Evolutionary conservation across 148 eudicot species (phyloP).

Genomic region (Fagopyrum homotropicum): DNA sequence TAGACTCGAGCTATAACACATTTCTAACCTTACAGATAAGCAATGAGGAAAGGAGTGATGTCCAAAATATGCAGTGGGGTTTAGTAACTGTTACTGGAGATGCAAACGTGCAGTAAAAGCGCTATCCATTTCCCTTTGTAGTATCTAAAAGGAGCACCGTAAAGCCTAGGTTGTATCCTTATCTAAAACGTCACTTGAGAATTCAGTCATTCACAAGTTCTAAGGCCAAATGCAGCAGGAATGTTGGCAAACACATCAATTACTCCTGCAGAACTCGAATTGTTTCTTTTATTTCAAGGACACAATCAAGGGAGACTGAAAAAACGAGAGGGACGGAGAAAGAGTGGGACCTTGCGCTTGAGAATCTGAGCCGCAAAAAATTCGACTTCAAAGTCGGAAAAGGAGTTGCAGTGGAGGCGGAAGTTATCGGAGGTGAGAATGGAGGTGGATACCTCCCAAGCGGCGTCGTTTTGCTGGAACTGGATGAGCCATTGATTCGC

Average conservation of each 20-base stretch:
- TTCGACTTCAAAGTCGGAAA: slow-evolving; percentile 57
- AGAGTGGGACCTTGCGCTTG: slow-evolving; percentile 68
- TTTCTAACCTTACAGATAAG: too few species aligned
- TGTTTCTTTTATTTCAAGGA: not conserved
- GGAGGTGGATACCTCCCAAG: slow-evolving; percentile 81
- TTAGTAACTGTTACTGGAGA: too few species aligned
- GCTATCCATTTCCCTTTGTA: too few species aligned
- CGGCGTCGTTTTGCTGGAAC: slow-evolving; percentile 74
- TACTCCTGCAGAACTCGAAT: not conserved
- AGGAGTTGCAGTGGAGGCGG: slow-evolving; percentile 19
- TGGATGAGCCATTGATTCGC: slow-evolving; percentile 96
- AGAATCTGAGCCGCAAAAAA: slow-evolving; percentile 98
- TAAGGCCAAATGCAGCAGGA: slow-evolving; percentile 1
- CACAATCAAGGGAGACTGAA: not conserved
- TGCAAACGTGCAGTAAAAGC: too few species aligned
- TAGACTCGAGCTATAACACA: not conserved
- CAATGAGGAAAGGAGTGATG: too few species aligned
- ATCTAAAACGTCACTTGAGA: not conserved
- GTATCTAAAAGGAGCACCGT: not conserved
- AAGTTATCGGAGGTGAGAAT: slow-evolving; percentile 45
- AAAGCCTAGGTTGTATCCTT: not conserved
- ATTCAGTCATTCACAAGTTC: not conserved
- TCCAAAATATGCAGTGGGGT: too few species aligned
- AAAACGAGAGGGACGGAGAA: not conserved
- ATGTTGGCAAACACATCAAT: not conserved